Evolutionary conservation across 371 early-diverging fungal genomes (phyloP).

Genomic region (Entomophthora muscae): DNA sequence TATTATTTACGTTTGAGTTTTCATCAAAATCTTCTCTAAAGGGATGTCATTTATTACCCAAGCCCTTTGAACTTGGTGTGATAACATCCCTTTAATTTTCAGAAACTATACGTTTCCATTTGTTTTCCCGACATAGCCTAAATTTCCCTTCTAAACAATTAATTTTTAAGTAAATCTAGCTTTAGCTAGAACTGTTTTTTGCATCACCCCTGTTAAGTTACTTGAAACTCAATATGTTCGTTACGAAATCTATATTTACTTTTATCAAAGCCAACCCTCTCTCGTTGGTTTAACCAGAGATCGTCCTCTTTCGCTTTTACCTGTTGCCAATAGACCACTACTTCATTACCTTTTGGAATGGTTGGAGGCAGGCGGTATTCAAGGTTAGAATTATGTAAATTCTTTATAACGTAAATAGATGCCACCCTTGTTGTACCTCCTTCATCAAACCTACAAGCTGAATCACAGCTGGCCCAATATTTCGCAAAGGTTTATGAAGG

Average conservation of each 20-base stretch:
- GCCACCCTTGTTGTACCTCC: neutral
- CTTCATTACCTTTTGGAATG: conserved; percentile 79
- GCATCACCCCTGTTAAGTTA: neutral
- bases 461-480: conserved; percentile 1
- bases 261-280: neutral
- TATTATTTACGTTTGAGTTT: too few relatives aligned
- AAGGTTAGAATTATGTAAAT: conserved; percentile 25
- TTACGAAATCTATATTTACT: neutral
- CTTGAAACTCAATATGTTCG: neutral
- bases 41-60: too few relatives aligned
- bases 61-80: too few relatives aligned
- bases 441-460: neutral
- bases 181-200: neutral
- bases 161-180: neutral
- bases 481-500: conserved; percentile 3
- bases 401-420: neutral
- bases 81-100: too few relatives aligned
- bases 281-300: conserved; percentile 12
- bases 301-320: conserved; percentile 78
- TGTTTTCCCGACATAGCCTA: too few relatives aligned
- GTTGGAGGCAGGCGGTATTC: conserved; percentile 73
- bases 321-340: conserved; percentile 84
- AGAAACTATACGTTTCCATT: too few relatives aligned
- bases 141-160: too few relatives aligned
- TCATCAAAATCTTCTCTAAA: too few relatives aligned